phyloP scores from a whole-genome alignment of 2,329 filamentous ascomycete species.

The Beauveria rudraprayagi region DNA sequence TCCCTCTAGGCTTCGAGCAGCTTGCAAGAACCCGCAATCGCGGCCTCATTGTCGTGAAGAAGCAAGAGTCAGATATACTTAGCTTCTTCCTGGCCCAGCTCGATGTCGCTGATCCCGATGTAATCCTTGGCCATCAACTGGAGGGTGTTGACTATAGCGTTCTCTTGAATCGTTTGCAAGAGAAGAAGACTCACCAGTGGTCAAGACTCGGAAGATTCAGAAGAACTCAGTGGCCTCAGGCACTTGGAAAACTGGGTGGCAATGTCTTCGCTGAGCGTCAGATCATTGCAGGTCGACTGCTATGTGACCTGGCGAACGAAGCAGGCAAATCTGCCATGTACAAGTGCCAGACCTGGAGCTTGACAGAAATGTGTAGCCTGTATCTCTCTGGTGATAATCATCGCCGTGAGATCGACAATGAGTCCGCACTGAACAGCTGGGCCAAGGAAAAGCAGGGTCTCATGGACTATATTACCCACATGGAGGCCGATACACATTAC shows the following conservation, averaged over 20 bases:
- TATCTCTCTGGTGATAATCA: constrained; percentile 67
- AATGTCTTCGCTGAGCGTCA: constrained; percentile 92
- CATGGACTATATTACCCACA: constrained; percentile 88
- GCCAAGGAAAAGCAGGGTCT: constrained; percentile 68
- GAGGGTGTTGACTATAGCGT: constrained; percentile 96
- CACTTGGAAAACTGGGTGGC: constrained; percentile 75
- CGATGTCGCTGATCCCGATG: constrained; percentile 83
- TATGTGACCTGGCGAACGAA: constrained; percentile 93
- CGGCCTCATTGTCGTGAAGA: constrained; percentile 72
- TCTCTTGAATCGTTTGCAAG: constrained; percentile 74
- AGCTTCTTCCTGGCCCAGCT: constrained; percentile 85
- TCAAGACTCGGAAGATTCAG: constrained; percentile 84
- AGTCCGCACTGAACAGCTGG: constrained; percentile 80
- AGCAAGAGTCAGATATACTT: constrained; percentile 75
- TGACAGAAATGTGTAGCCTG: constrained; percentile 94
- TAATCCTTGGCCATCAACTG: constrained; percentile 88
- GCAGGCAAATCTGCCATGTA: constrained; percentile 95
- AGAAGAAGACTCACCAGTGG: constrained; percentile 91
- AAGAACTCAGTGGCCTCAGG: constrained; percentile 76
- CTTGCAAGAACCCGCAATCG: constrained; percentile 63
- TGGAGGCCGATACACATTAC: constrained; percentile 92
- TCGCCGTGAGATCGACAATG: constrained; percentile 81
- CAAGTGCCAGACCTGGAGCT: constrained; percentile 95
- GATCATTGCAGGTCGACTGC: constrained; percentile 75
- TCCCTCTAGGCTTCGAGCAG: constrained; percentile 80